phyloP scores from a whole-genome alignment of 345 rosid genomes.

The Anastatica hierochuntica region DNA sequence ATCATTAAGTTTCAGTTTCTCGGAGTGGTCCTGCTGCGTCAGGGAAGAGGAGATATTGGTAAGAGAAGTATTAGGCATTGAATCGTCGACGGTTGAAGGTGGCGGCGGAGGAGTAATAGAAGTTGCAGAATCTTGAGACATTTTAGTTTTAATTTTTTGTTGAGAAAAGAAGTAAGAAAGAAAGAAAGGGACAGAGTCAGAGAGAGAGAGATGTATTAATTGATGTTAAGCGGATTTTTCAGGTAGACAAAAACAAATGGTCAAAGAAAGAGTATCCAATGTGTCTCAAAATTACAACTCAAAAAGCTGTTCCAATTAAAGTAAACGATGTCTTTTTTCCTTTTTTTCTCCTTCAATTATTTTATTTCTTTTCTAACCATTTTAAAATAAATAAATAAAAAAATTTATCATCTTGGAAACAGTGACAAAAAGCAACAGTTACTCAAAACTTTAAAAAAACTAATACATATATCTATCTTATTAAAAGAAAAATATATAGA shows the following conservation, averaged over 20 bases:
- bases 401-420: too few species aligned
- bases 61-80: constrained; percentile 6
- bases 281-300: constrained; percentile 13
- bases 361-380: background rate
- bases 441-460: too few species aligned
- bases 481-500: too few species aligned
- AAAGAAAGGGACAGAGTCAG: background rate
- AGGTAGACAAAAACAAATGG: constrained; percentile 27
- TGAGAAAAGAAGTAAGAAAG: constrained; percentile 1
- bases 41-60: background rate
- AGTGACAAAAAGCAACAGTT: too few species aligned
- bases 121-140: constrained; percentile 22
- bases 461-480: too few species aligned
- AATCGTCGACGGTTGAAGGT: constrained; percentile 4
- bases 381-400: too few species aligned
- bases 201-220: background rate
- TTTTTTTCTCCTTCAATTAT: background rate
- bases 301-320: constrained; percentile 23
- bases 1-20: background rate
- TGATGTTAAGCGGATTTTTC: constrained; percentile 22
- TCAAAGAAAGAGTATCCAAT: constrained; percentile 27
- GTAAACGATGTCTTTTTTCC: constrained; percentile 9
- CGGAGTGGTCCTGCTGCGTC: background rate
- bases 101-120: constrained; percentile 15
- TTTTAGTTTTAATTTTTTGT: background rate